Base-by-base conservation (phyloP, 768 basidiomycete species). In the Neoboletus brunneissimus region DNA sequence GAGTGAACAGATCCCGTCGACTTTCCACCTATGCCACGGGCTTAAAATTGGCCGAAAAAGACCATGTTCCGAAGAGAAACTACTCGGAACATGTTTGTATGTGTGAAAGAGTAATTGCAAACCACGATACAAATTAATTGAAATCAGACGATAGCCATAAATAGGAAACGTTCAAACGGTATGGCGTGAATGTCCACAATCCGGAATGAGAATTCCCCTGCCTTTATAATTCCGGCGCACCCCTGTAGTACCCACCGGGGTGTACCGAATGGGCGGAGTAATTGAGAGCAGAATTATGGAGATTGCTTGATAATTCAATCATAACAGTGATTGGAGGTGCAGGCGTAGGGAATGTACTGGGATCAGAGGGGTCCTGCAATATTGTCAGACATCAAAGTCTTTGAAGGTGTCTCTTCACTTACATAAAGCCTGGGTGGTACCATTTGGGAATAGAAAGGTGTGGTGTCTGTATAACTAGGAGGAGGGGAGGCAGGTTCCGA, bases 331-430 rank as follows among this genome's bases (percentile, higher is more conserved):
- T 38, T 16, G 65, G 55, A 44, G 58, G 54, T 5, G 65, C 60
- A 11, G 74, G 55, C 37, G 54, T 20, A 15, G 74, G 74, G 63
- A 74, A 74, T 37, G 73, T 74, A 37, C 62, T 69, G 18, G 73
- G 74, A 48, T 75, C 73, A 32, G 72, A 66, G 2, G 73, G 74
- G 32, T 75, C 66, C 73, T 75, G 31, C 15, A 18, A 54, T 22
- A 44, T 15, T 2, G n/a, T 60, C 27, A 63, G 42, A 60, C n/a
- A 35, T 11, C 31, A 48, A 18, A 44, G 20, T 27, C 1, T 29
- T 20, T 1, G 4, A 27, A 40, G 32, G 16, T 20, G 13, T 8
- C 44, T 43, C 22, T 27, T 1, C 31, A 64, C 69, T 64, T 35
- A 72, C 71, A 48, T 75, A 72, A n/a, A 74, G 50, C 49, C 23